These are phyloP conservation scores for Pisolithus orientalis DNA, from an alignment of 768 basidiomycete genomes.

Conservation along the genomic window DNA sequence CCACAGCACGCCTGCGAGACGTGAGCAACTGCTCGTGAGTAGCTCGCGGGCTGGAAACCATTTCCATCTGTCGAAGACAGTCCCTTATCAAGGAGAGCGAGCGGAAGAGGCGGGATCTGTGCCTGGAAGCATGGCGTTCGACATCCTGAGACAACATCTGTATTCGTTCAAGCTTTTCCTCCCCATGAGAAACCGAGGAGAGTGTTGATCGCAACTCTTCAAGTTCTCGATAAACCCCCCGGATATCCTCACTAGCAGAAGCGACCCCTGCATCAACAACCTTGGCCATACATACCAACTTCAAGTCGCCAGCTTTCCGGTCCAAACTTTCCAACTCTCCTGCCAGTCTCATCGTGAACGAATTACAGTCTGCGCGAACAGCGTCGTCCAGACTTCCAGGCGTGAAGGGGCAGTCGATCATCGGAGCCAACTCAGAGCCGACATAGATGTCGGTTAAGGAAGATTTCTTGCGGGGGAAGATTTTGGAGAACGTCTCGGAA, in stretches of 20 bases:
- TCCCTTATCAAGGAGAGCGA: constrained; percentile 52
- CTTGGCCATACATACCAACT: constrained; percentile 48
- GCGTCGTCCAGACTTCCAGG: constrained; percentile 52
- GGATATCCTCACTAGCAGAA: constrained; percentile 33
- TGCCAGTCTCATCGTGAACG: constrained; percentile 56
- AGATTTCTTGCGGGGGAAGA: constrained; percentile 28
- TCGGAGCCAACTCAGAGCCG: constrained; percentile 26
- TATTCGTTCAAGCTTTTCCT: constrained; percentile 31
- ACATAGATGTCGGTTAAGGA: constrained; percentile 31
- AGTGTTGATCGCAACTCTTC: constrained; percentile 32
- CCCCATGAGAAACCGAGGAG: constrained; percentile 18
- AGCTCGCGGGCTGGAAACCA: constrained; percentile 37
- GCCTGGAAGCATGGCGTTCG: constrained; percentile 28
- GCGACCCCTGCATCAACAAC: constrained; percentile 41
- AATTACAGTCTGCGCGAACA: constrained; percentile 65
- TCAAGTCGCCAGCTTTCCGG: constrained; percentile 42
- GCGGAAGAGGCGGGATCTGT: constrained; percentile 35
- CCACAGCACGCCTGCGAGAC: constrained; percentile 42
- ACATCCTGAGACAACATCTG: constrained; percentile 30
- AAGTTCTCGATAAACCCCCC: constrained; percentile 35
- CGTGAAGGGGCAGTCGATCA: constrained; percentile 48
- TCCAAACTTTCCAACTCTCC: constrained; percentile 47
- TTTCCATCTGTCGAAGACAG: constrained; percentile 51
- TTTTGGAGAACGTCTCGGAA: constrained; percentile 6
- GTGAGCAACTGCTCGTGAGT: constrained; percentile 41